Evolutionary conservation across 129 eudicot genomes (phyloP), one percentile per base, ranked within the genome.

Genomic region (Flaveria trinervia): DNA sequence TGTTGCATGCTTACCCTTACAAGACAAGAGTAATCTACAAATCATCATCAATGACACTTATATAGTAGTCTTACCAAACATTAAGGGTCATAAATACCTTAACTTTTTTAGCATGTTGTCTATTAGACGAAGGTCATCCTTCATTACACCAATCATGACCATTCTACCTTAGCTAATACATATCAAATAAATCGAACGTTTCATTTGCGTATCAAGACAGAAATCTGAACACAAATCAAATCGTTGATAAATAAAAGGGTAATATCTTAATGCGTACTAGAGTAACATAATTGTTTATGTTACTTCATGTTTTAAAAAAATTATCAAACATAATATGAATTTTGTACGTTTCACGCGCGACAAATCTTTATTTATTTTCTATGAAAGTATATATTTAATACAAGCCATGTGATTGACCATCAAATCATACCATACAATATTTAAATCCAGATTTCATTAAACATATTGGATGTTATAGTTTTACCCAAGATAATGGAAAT

Each of bases 61-160:
- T 45, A 70, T 50, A 36, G 14, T 77, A 77, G 26, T 75, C 80
- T 67, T 50, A 77, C 56, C 76, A 43, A 61, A 79, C 77, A 71
- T 49, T 78, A 30, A 71, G 54, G 45, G 55, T 48, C 77, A 79
- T 48, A 61, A 48, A 33, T 16, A 36, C 50, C 9, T 25, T 7
- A 60, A 61, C 83, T 79, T 71, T 79, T 71, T 71, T 79, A 79
- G 83, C 83, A 70, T 61, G 83, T 79, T 79, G 77, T 79, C 60
- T 68, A 55, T 77, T 30, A 77, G 55, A 66, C 22, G 16, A 66
- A 20, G 45, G n/a, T 67, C 74, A 54, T 25, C 69, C 61, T 60
- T 56, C 75, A 77, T 68, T 56, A 69, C 76, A 43, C 41, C 81
- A 52, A 54, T 77, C 57, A 77, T 77, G 67, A 51, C 54, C 44